Evolutionary conservation across 306 rosid species (phyloP), one percentile per base, ranked within the genome.

Genomic region (Vigna nakashimae): DNA sequence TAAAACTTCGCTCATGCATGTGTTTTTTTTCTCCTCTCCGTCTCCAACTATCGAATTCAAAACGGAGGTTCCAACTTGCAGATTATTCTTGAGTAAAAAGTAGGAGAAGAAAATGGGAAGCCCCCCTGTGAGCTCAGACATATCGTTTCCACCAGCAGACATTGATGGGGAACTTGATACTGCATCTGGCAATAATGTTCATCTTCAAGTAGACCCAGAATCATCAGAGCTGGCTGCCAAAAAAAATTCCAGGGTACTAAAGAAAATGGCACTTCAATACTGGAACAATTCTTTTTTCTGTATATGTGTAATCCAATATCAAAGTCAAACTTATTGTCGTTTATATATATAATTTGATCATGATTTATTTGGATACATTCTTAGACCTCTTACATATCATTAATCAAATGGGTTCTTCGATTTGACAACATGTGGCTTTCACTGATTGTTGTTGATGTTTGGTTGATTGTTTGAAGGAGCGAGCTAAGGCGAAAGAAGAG

Each of bases 121-220:
- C 68, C 26, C 65, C 36, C 28, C 34, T 3, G 28, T n/a, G 42
- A 28, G 58, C 4, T 17, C 76, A 48, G 84, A 82, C 60, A 69
- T 30, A 43, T 49, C 63, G 15, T 82, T 86, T 75, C 87, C 87
- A 8, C 83, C 65, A 0, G 91, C 50, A 55, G 82, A 90, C 11
- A 38, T 78, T 11, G 83, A 78, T 34, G 75, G 67, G 30, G 90
- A 87, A 55, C 58, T 83, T 79, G 68, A 72, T 69, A 85, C 89
- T 40, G 45, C 45, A 40, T 40, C 45, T 16, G 83, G 77, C n/a
- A 24, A 34, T 1, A 66, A 74, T 26, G 65, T 56, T n/a, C 67
- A 49, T 11, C 71, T 84, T 48, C 72, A 86, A 32, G 86, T 67
- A 58, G 88, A 90, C 74, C 81, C 83, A 26, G n/a, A 49, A 24